These are phyloP conservation scores for Lolium rigidum DNA, from an alignment of 176 grass and related monocot species.

Conservation along the genomic window DNA sequence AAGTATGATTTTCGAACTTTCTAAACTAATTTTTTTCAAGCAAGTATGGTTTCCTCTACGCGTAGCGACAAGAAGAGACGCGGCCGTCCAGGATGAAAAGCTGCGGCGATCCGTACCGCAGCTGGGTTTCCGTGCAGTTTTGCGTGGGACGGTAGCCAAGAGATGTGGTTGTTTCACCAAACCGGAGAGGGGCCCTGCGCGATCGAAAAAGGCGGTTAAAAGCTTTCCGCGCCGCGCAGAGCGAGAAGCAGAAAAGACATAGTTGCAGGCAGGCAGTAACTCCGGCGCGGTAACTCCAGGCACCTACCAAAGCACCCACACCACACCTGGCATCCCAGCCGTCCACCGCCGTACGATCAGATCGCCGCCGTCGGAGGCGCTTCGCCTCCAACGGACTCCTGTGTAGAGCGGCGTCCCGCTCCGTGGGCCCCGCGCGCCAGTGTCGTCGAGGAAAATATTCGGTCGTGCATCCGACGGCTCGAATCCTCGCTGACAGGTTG, in stretches of 20 bases:
- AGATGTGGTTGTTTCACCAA: not conserved
- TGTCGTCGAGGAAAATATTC: not conserved
- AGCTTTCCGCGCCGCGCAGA: not conserved
- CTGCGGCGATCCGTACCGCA: no score
- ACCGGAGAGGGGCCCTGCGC: not conserved
- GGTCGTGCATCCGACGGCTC: not conserved
- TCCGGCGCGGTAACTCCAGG: not conserved
- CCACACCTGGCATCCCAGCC: not conserved
- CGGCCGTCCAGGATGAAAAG: not conserved
- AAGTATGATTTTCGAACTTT: no score
- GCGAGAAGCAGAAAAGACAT: not conserved
- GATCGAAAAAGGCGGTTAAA: not conserved
- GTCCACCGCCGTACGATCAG: not conserved
- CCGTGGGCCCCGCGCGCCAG: not conserved
- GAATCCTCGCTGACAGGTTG: not conserved
- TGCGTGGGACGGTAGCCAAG: not conserved
- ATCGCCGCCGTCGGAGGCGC: not conserved
- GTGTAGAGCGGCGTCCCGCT: not conserved
- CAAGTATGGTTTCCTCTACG: no score
- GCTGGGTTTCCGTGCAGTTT: not conserved
- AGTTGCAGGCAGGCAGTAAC: not conserved
- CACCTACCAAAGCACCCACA: not conserved
- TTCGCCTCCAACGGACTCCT: conserved; percentile 8
- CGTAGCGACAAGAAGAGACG: not conserved
- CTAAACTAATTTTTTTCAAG: no score